A percentile compares a stretch with the other conserved stretches of the same genome.
These are phyloP conservation scores for Trypanosoma caninum DNA, from an alignment of 208 protist genomes.

Conservation along the genomic window DNA sequence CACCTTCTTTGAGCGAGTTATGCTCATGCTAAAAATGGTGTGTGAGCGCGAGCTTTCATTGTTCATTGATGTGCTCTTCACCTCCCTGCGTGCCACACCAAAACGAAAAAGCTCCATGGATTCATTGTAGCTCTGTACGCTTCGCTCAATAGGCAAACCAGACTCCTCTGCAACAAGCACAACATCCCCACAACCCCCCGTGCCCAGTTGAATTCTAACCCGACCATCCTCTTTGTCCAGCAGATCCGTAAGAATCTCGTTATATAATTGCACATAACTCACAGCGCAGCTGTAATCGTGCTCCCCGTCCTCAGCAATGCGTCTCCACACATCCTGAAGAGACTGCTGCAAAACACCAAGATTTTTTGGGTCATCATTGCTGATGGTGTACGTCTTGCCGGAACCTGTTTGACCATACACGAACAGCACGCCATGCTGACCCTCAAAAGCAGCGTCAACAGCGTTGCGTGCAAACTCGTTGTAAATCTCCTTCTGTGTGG, in stretches of 20 bases:
- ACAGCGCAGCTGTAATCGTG: constrained; percentile 81
- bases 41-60: constrained; percentile 85
- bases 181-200: constrained; percentile 76
- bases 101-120: constrained; percentile 75
- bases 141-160: constrained; percentile 54
- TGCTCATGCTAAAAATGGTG: constrained; percentile 91
- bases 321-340: constrained; percentile 63
- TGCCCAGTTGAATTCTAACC: constrained; percentile 76
- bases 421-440: constrained; percentile 88
- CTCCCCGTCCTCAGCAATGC: constrained; percentile 51
- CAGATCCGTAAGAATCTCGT: constrained; percentile 86
- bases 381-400: constrained; percentile 91
- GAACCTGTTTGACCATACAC: constrained; percentile 91
- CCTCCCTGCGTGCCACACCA: constrained; percentile 82
- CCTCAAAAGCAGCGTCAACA: constrained; percentile 85
- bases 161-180: constrained; percentile 64
- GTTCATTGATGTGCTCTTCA: constrained; percentile 93
- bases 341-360: constrained; percentile 84
- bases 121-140: constrained; percentile 59
- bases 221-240: constrained; percentile 64
- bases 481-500: constrained; percentile 74
- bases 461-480: constrained; percentile 63
- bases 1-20: constrained; percentile 66
- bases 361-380: constrained; percentile 82
- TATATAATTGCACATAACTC: constrained; percentile 90